Conservation (phyloP, 805 yeast species). For the Monosporozyma aerobia region DNA sequence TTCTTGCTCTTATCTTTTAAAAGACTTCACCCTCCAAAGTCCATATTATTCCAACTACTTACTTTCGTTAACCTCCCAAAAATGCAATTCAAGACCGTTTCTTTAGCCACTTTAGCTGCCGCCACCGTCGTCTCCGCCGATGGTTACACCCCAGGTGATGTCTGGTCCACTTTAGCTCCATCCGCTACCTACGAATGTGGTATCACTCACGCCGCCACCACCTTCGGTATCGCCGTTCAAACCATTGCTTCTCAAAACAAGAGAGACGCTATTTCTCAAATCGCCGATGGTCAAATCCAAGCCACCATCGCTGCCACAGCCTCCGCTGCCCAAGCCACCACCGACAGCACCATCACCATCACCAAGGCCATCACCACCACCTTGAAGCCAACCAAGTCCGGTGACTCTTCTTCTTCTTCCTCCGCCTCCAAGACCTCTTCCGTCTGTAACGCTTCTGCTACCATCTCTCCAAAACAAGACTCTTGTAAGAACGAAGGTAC, state of each 20-base stretch:
- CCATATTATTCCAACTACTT: slow-evolving; percentile 2
- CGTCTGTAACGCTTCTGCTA: slow-evolving; percentile 25
- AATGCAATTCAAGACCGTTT: slow-evolving; percentile 18
- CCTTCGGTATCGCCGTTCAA: slow-evolving; percentile 62
- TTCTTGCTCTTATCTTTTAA: not conserved
- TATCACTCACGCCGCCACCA: slow-evolving; percentile 42
- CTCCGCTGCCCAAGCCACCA: slow-evolving; percentile 24
- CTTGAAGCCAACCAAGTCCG: slow-evolving; percentile 25
- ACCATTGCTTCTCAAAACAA: slow-evolving; percentile 24
- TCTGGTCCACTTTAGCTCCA: slow-evolving; percentile 69
- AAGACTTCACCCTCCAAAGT: not conserved
- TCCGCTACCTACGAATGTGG: slow-evolving; percentile 45
- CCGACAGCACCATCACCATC: slow-evolving; percentile 22
- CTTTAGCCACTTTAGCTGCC: slow-evolving; percentile 22
- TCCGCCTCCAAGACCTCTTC: slow-evolving; percentile 23
- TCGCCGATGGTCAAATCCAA: slow-evolving; percentile 41
- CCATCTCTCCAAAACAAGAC: slow-evolving; percentile 16
- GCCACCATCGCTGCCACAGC: slow-evolving; percentile 35
- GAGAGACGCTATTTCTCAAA: slow-evolving; percentile 36
- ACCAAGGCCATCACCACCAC: slow-evolving; percentile 26
- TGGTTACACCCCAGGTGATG: slow-evolving; percentile 53
- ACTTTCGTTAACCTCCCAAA: not conserved
- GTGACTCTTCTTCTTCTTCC: slow-evolving; percentile 30
- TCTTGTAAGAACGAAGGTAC: slow-evolving; percentile 31
- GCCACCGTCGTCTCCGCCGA: slow-evolving; percentile 32